Base-by-base conservation (phyloP, 371 early-diverging fungal genomes). In the Lichtheimia hyalospora region DNA sequence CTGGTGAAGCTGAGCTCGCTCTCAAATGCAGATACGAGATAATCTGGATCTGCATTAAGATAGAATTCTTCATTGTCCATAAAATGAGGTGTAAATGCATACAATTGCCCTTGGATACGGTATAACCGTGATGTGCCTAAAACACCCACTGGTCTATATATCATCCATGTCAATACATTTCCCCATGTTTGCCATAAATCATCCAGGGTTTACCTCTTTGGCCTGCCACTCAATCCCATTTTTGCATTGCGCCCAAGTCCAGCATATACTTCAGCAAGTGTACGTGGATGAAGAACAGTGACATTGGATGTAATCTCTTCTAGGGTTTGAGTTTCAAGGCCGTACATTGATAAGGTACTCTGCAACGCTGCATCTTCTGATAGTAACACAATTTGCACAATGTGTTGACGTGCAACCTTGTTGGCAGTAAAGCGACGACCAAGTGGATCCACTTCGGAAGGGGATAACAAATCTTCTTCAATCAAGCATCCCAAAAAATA, bases 41-140 rank as follows among this genome's bases (percentile, higher is more conserved):
- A 92, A 61, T 92, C 90, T 25, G 90, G 89, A 69, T 95, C 95
- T 27, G 85, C 84, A 24, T 90, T 88, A 34, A 92, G 83, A 63
- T 93, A 95, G 66, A 92, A 95, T 66, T 91, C 86, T 59, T 91
- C 92, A 44, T 80, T 84, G 70, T 95, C 92, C 90, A 94, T 90
- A 60, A 95, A 95, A 57, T 92, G 87, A 14, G 94, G 95, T 1
- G 91, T 86, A 63, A 95, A 95, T 0, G 90, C 88, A 62, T 93
- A 94, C 14, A 94, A 70, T 5, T 86, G 85, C 0, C 95, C 95
- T 58, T 91, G 87, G 27, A 92, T 88, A 21, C 90, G 85, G 70
- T 93, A 95, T 10, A 95, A 63, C 56, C 90, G 88, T 44, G 88
- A 89, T 3, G 95, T 94, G 55, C 89, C 83, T 43, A 95, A 71